Evolutionary conservation across 768 basidiomycete genomes (phyloP).

Genomic region (Podaxis mareebaensis): DNA sequence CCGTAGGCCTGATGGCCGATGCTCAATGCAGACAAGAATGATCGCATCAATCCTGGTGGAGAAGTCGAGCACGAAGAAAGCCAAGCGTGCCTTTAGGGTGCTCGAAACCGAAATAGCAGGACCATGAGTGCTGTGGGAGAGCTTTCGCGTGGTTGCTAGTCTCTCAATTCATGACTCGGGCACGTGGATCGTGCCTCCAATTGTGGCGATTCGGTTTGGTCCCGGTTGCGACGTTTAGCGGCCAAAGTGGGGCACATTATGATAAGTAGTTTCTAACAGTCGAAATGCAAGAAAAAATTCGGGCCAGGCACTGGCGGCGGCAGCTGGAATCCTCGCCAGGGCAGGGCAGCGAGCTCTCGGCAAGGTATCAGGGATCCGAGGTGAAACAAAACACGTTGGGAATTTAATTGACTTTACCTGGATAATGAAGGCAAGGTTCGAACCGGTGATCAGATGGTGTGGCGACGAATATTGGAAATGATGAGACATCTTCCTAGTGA

Average conservation of each 20-base stretch:
- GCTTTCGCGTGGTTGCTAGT: not conserved
- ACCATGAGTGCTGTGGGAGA: not conserved
- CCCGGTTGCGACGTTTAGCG: not conserved
- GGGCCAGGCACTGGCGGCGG: not conserved
- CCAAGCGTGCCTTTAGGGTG: not conserved
- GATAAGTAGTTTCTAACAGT: not conserved
- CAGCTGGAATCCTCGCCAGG: not conserved
- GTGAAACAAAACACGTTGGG: not conserved
- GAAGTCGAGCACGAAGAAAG: not conserved
- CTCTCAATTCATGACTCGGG: not conserved
- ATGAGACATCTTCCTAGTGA: not conserved
- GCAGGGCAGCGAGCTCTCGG: not conserved
- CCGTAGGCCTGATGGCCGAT: not conserved
- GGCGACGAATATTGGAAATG: not conserved
- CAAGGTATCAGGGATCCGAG: not conserved
- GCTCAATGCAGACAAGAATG: not conserved
- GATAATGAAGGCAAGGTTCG: not conserved
- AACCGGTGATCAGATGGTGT: constrained; percentile 9
- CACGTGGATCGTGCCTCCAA: not conserved
- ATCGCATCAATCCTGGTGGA: not conserved
- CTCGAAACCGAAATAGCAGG: not conserved
- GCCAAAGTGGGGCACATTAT: not conserved
- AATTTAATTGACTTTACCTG: not conserved
- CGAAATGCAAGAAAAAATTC: not conserved
- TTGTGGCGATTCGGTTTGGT: not conserved